phyloP scores from a whole-genome alignment of 2,329 filamentous ascomycete genomes.

The Grosmannia serpens region DNA sequence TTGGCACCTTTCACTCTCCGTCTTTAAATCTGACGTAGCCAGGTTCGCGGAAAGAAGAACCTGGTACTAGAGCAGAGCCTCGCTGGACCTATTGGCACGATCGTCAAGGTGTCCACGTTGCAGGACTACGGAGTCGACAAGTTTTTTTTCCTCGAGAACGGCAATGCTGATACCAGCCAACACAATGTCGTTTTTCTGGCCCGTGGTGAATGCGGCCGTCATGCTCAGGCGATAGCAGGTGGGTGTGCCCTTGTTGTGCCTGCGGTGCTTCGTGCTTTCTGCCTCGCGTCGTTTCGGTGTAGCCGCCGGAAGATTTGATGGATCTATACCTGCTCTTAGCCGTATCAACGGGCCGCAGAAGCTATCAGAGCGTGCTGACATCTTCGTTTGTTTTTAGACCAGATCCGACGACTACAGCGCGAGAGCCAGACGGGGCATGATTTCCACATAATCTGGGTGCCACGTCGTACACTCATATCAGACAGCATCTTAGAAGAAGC shows the following conservation, averaged over 20 bases:
- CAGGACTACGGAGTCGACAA: slow-evolving; percentile 98
- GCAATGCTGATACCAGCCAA: slow-evolving; percentile 88
- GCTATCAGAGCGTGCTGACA: slow-evolving; percentile 48
- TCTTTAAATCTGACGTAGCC: slow-evolving; percentile 6
- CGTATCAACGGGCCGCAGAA: background rate
- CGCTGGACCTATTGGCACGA: slow-evolving; percentile 76
- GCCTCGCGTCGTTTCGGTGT: background rate
- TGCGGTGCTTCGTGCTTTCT: background rate
- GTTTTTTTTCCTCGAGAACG: slow-evolving; percentile 92
- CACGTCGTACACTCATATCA: slow-evolving; percentile 80
- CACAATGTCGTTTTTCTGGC: slow-evolving; percentile 92
- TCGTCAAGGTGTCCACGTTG: slow-evolving; percentile 89
- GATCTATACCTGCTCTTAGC: background rate
- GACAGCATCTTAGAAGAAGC: slow-evolving; percentile 87
- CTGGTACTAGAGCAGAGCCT: slow-evolving; percentile 85
- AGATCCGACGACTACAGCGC: slow-evolving; percentile 80
- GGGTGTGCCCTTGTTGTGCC: slow-evolving; percentile 24
- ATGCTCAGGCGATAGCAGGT: slow-evolving; percentile 84
- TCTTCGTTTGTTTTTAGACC: slow-evolving; percentile 43
- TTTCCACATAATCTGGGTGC: slow-evolving; percentile 94
- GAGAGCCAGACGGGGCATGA: slow-evolving; percentile 88
- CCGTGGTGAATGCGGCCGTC: slow-evolving; percentile 75
- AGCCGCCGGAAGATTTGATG: slow-evolving; percentile 25
- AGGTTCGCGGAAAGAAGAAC: slow-evolving; percentile 99
- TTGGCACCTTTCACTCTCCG: background rate